phyloP scores from a whole-genome alignment of 345 rosid genomes.

The Passiflora organensis region DNA sequence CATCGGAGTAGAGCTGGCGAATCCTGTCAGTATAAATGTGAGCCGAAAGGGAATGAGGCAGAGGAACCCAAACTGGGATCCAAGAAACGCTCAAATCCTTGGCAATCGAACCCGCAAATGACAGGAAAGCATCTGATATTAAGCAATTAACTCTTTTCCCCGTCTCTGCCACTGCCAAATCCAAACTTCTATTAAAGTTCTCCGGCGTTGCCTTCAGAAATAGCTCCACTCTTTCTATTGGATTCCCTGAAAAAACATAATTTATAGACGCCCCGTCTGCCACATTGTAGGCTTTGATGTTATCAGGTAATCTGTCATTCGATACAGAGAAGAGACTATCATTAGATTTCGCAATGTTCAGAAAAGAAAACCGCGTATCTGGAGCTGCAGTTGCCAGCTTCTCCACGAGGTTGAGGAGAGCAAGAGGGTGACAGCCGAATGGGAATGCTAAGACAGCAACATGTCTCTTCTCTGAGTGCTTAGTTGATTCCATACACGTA shows the following conservation, averaged over 20 bases:
- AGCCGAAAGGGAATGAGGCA: conserved; percentile 35
- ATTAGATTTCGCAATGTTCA: conserved; percentile 41
- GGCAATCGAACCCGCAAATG: conserved; percentile 38
- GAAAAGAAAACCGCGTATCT: conserved; percentile 43
- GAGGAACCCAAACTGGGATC: conserved; percentile 40
- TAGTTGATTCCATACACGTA: not conserved
- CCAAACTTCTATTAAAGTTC: conserved; percentile 27
- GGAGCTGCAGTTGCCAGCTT: conserved; percentile 44
- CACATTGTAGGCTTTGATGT: conserved; percentile 35
- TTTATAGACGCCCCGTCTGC: conserved; percentile 27
- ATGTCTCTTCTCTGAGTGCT: conserved; percentile 16
- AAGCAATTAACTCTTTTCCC: conserved; percentile 41
- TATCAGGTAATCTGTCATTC: conserved; percentile 9
- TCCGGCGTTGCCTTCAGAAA: conserved; percentile 37
- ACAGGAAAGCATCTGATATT: conserved; percentile 50
- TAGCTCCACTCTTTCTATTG: conserved; percentile 38
- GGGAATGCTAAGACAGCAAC: conserved; percentile 59
- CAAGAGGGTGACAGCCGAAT: conserved; percentile 45
- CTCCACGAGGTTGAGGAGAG: conserved; percentile 39
- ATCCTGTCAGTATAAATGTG: conserved; percentile 39
- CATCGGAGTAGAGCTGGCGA: conserved; percentile 10
- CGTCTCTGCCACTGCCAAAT: conserved; percentile 28
- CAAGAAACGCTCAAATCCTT: conserved; percentile 33
- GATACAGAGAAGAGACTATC: conserved; percentile 16
- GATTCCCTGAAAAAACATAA: conserved; percentile 22